These are phyloP conservation scores for Beauveria bassiana DNA, from an alignment of 2,329 filamentous ascomycete genomes.

Conservation along the genomic window DNA sequence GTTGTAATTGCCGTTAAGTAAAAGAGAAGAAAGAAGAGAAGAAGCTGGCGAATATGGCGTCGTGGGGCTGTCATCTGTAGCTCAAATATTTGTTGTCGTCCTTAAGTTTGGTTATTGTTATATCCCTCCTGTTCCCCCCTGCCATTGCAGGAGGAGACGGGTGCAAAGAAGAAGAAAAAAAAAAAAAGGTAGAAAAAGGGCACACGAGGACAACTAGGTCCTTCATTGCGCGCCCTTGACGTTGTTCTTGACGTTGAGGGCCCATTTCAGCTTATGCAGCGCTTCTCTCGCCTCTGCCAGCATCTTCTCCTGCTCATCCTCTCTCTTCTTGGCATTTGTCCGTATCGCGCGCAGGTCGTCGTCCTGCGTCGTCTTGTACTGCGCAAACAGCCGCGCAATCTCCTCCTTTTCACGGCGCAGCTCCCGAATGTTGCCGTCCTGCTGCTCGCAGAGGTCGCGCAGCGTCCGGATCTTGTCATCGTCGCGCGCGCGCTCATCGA, in stretches of 20 bases:
- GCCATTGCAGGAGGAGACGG: not conserved
- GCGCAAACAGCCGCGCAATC: constrained; percentile 51
- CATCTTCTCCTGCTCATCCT: constrained; percentile 52
- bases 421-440: constrained; percentile 59
- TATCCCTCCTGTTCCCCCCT: not conserved
- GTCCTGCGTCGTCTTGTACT: constrained; percentile 58
- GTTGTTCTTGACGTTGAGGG: constrained; percentile 58
- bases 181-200: not conserved
- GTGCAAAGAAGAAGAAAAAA: not conserved
- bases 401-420: constrained; percentile 54
- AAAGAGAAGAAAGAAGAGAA: not conserved
- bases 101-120: not conserved
- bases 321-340: constrained; percentile 45
- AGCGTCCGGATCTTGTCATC: constrained; percentile 57
- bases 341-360: constrained; percentile 53
- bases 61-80: not conserved
- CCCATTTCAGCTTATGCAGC: constrained; percentile 66
- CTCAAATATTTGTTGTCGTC: not conserved
- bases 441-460: constrained; percentile 64
- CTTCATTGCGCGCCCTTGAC: constrained; percentile 46
- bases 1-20: not conserved
- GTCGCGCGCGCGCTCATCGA: constrained; percentile 49
- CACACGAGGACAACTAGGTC: not conserved
- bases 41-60: not conserved
- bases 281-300: constrained; percentile 52